Conservation (phyloP, 1,284 basidiomycete genomes). For the Nidula niveotomentosa region DNA sequence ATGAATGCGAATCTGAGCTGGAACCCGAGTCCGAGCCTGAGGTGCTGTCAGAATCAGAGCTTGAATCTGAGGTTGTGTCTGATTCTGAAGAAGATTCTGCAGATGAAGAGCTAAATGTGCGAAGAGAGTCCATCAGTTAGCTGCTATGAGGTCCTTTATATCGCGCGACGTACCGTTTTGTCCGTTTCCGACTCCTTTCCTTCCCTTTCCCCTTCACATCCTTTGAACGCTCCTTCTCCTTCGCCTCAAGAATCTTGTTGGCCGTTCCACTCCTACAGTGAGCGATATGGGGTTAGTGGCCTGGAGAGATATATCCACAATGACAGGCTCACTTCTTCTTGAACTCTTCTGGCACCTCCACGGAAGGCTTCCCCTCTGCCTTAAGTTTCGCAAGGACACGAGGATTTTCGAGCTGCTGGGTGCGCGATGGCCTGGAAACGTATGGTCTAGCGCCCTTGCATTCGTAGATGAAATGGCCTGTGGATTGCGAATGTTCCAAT, state of each 20-base stretch:
- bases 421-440: conserved; percentile 74
- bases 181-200: conserved; percentile 42
- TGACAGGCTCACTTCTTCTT: conserved; percentile 59
- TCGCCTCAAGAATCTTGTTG: conserved; percentile 70
- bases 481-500: neutral
- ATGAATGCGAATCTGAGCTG: conserved; percentile 34
- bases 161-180: conserved; percentile 43
- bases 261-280: conserved; percentile 61
- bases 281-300: conserved; percentile 1
- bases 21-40: conserved; percentile 43
- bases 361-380: conserved; percentile 63
- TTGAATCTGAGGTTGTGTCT: conserved; percentile 15
- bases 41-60: conserved; percentile 15
- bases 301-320: neutral
- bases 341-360: conserved; percentile 81
- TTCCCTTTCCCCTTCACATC: conserved; percentile 36
- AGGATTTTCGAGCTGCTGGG: conserved; percentile 75
- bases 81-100: conserved; percentile 14
- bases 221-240: conserved; percentile 66
- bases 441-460: conserved; percentile 76
- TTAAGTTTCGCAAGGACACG: conserved; percentile 61
- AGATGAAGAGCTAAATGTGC: conserved; percentile 12
- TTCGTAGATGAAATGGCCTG: conserved; percentile 80
- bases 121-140: neutral
- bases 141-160: conserved; percentile 6